A percentile compares a stretch with the other conserved stretches of the same genome.
Evolutionary conservation across 2,329 filamentous ascomycete species (phyloP).

Genomic region (Fusarium sp.): DNA sequence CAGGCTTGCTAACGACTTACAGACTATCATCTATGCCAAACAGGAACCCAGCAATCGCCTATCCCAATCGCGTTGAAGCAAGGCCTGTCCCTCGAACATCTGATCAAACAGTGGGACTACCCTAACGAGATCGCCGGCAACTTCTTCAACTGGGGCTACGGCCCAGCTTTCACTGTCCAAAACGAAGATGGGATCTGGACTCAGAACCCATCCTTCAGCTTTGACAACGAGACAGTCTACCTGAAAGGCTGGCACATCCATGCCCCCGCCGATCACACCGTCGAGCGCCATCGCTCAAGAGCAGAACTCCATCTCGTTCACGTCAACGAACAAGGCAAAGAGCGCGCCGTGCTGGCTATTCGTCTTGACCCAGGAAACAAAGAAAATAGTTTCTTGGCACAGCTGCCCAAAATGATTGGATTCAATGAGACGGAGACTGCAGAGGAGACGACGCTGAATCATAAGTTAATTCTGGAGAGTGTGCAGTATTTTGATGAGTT

Average conservation of each 20-base stretch:
- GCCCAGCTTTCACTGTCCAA: slow-evolving; percentile 30
- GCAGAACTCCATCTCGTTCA: slow-evolving; percentile 39
- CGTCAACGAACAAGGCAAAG: slow-evolving; percentile 26
- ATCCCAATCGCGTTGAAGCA: slow-evolving; percentile 37
- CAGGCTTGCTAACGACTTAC: rapidly evolving
- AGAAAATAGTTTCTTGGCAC: slow-evolving; percentile 11
- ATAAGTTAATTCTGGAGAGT: slow-evolving; percentile 21
- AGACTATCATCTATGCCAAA: slow-evolving; percentile 38
- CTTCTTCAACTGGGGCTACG: slow-evolving; percentile 41
- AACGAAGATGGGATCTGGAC: slow-evolving; percentile 28
- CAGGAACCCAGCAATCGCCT: slow-evolving; percentile 34
- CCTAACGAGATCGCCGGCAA: slow-evolving; percentile 16
- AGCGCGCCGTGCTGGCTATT: slow-evolving; percentile 31
- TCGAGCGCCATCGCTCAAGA: slow-evolving; percentile 36
- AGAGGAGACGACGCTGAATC: slow-evolving; percentile 7
- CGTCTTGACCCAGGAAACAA: slow-evolving; percentile 33
- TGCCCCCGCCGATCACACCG: slow-evolving; percentile 35
- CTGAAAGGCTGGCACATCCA: slow-evolving; percentile 41
- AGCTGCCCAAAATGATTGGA: slow-evolving; percentile 25
- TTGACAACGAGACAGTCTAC: slow-evolving; percentile 38
- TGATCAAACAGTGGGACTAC: slow-evolving; percentile 22
- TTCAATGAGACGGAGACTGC: slow-evolving; percentile 27
- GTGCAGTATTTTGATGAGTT: slow-evolving; percentile 36
- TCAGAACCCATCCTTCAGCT: slow-evolving; percentile 28
- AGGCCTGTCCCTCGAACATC: slow-evolving; percentile 29